Evolutionary conservation across 441 rosid species (phyloP).

Genomic region (Manihot esculenta): DNA sequence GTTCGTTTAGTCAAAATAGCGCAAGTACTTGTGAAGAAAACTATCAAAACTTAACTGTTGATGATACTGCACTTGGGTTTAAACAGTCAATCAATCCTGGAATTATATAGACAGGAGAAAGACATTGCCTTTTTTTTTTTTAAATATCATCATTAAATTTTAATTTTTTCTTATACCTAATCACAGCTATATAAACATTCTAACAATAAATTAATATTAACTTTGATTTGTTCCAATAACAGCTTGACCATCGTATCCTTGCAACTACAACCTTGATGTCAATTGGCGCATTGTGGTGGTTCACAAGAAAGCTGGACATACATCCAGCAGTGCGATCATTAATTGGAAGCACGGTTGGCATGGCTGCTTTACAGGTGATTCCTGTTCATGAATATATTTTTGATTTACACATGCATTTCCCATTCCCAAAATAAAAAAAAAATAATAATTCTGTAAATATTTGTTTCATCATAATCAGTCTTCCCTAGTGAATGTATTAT

Average conservation of each 20-base stretch:
- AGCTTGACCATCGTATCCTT: slow-evolving; percentile 85
- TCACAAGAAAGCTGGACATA: slow-evolving; percentile 71
- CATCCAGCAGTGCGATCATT: slow-evolving; percentile 80
- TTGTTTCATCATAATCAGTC: neutral
- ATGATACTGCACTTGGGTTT: neutral
- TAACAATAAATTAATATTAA: neutral
- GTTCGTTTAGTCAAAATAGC: neutral
- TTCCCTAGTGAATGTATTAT: neutral
- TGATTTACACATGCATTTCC: neutral
- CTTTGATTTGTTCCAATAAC: slow-evolving; percentile 1
- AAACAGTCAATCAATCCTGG: neutral
- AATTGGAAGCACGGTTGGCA: slow-evolving; percentile 74
- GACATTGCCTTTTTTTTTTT: neutral
- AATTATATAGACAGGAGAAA: neutral
- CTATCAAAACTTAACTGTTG: neutral
- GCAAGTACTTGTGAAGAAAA: neutral
- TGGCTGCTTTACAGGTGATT: slow-evolving; percentile 82
- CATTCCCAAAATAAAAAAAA: neutral
- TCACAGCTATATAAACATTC: neutral
- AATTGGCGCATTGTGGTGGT: slow-evolving; percentile 38
- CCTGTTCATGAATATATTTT: neutral
- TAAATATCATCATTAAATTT: neutral
- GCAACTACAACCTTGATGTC: slow-evolving; percentile 64
- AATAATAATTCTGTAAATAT: neutral
- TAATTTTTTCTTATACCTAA: neutral